Evolutionary conservation across 1,139 yeast genomes (phyloP).

Genomic region (Debaryomycetaceae sp.): DNA sequence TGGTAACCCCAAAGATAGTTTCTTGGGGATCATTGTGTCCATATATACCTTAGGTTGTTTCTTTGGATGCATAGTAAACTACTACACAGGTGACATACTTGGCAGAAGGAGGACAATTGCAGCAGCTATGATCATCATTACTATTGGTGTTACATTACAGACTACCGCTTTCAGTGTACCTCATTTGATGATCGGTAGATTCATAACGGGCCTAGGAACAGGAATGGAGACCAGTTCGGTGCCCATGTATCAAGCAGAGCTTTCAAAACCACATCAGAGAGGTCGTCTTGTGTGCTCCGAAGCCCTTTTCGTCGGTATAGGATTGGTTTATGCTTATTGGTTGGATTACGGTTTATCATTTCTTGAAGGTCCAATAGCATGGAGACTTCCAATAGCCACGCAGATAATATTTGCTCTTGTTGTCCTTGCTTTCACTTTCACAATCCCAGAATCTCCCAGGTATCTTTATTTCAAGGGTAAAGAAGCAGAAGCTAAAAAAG

Average conservation of each 20-base stretch:
- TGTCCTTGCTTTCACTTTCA: conserved; percentile 17
- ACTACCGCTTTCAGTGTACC: conserved; percentile 19
- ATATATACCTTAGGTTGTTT: conserved; percentile 46
- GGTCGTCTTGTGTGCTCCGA: conserved; percentile 37
- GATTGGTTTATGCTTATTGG: conserved; percentile 30
- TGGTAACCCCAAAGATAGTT: conserved; percentile 11
- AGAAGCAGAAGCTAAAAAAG: not conserved
- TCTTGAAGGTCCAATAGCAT: conserved; percentile 9
- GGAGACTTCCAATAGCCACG: conserved; percentile 38
- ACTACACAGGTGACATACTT: conserved; percentile 30
- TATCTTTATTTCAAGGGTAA: not conserved
- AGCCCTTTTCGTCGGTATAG: conserved; percentile 43
- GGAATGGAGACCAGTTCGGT: conserved; percentile 20
- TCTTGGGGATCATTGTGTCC: conserved; percentile 4
- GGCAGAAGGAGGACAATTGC: conserved; percentile 20
- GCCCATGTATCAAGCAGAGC: conserved; percentile 19
- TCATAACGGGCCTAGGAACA: conserved; percentile 20
- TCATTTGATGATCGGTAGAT: conserved; percentile 25
- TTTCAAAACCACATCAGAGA: conserved; percentile 17
- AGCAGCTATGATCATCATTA: conserved; percentile 16
- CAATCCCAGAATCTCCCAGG: conserved; percentile 7
- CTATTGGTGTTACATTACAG: conserved; percentile 21
- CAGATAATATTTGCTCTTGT: conserved; percentile 12
- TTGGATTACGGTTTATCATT: conserved; percentile 20
- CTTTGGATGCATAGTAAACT: conserved; percentile 56